Base-by-base conservation (phyloP, 2,329 filamentous ascomycete species). In the Endothia cerciana region DNA sequence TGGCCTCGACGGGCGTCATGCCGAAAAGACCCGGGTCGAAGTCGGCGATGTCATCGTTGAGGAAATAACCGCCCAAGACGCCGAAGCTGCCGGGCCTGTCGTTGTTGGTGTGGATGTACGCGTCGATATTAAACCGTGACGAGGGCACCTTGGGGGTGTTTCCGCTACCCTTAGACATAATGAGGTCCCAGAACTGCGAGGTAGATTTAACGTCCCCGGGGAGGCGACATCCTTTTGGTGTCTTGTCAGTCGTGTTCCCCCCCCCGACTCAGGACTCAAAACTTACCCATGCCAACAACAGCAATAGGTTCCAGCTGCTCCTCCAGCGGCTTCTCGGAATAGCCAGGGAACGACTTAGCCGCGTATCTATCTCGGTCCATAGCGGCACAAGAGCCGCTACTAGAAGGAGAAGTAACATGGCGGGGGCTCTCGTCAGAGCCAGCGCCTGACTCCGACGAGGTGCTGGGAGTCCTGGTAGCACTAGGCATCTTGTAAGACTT, bases 1-100 rank as follows among this genome's bases (percentile, higher is more conserved):
- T 72, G n/a, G 77, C 78, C 66, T 82, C 80, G 17, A 73, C 68
- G 1, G 75, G 73, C 1, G 70, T 74, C 53, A 81, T 79, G 53
- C 73, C 72, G 70, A 82, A 83, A 70, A 82, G 80, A 4, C 67
- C 65, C 1, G 75, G 45, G 68, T 81, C 79, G 62, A 80, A 80
- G 25, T 63, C 66, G 15, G 70, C 65, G 22, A 74, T 63, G 62
- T 75, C 71, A 7, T 72, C 70, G 10, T 74, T 65, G 2, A 75
- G 60, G 30, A 77, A 72, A 43, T 76, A 75, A 4, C 72, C 71
- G 11, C 69, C 71, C 30, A 71, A 49, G 28, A 68, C 51, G 33
- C 49, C 49, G 33, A 72, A 66, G 45, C 51, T 62, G 6, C 73
- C 74, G 38, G 72, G 72, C 0, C 67, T 62, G 43, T 74, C 63